Evolutionary conservation across 306 rosid species (phyloP), one percentile per base, ranked within the genome.

Genomic region (Heteromeles arbutifolia): DNA sequence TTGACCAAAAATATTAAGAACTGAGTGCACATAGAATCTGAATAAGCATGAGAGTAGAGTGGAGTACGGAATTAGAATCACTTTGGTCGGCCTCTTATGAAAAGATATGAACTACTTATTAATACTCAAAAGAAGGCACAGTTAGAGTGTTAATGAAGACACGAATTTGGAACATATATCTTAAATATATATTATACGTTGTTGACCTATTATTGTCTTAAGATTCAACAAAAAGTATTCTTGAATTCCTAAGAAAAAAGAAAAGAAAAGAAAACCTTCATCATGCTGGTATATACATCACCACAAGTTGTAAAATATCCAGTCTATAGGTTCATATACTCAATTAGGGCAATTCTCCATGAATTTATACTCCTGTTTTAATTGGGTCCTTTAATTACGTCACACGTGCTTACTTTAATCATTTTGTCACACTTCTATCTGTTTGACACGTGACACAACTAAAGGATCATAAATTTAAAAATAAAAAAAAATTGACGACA

Each of bases 31-130:
- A 69, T 78, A 75, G 91, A 89, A 86, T 82, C 82, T 72, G 65
- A 72, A 66, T 79, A 58, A 74, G 85, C 77, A 87, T 28, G 48
- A 32, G 72, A 58, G 97, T 89, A 37, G 58, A 84, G 97, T 89
- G 93, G 96, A 85, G 90, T 80, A 85, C 83, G 90, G 97, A 93
- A 93, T 86, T 88, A 84, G 96, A 89, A 93, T 93, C 90, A 69
- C 86, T 69, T 88, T 89, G 96, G 97, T 91, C 93, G 93, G 98
- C 98, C 98, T 91, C 92, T 83, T 78, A 64, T 21, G 70, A 78
- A 90, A 88, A 84, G 84, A 53, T 26, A 45, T 73, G 77, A 81
- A 81, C 84, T 74, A 74, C 78, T 72, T 45, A 73, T 58, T 73
- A 80, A 78, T 63, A 68, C n/a, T 22, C 65, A 73, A 65, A 76